These are phyloP conservation scores for Sicyos baderoa DNA, from an alignment of 306 rosid genomes.

Conservation along the genomic window DNA sequence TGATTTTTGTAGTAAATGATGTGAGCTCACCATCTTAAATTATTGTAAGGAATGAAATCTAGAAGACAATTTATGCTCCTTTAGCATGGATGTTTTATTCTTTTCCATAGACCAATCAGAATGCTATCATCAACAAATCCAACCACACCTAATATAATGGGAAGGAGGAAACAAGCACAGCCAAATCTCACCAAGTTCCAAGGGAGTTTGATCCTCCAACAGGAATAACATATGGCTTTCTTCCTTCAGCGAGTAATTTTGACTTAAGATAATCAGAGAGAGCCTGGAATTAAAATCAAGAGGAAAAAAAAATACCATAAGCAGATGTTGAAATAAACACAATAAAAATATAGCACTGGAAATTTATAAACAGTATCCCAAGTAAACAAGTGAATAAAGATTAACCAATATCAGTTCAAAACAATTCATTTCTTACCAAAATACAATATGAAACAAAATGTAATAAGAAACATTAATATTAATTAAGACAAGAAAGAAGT, in stretches of 20 bases:
- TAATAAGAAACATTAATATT: neutral
- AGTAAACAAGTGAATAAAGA: constrained; percentile 3
- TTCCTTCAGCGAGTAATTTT: constrained; percentile 72
- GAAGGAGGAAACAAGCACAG: neutral
- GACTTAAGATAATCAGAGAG: constrained; percentile 55
- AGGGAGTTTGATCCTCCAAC: constrained; percentile 86
- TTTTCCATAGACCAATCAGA: neutral
- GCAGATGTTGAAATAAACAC: neutral
- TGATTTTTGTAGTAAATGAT: neutral
- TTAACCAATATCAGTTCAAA: neutral
- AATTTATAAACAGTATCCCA: neutral
- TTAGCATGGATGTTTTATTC: neutral
- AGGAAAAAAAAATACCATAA: neutral
- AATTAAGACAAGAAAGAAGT: too few relatives aligned
- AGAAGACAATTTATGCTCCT: neutral
- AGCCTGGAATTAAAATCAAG: constrained; percentile 30
- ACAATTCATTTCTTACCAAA: constrained; percentile 10
- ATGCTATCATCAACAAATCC: neutral
- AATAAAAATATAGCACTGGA: neutral
- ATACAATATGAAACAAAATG: too few relatives aligned
- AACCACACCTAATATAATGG: neutral
- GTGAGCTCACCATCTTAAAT: neutral
- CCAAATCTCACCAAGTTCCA: constrained; percentile 72
- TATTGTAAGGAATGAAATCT: neutral
- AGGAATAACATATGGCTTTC: constrained; percentile 83